A percentile compares a stretch with the other conserved stretches of the same genome.
Evolutionary conservation across 805 yeast genomes (phyloP).

Genomic region (Yamadazyma phyllophila): DNA sequence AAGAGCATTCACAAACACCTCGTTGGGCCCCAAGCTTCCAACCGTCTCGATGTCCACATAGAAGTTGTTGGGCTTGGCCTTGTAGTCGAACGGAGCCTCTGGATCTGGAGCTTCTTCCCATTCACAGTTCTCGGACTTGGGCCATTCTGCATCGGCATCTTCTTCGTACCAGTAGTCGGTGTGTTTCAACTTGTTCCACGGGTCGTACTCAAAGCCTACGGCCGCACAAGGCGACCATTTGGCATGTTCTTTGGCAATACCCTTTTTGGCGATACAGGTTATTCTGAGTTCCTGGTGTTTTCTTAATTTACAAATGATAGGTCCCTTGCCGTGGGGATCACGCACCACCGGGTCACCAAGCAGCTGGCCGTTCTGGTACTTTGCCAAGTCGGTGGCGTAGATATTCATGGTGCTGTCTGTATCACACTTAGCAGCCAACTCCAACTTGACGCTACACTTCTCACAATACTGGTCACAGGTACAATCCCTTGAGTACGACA

Average conservation of each 20-base stretch:
- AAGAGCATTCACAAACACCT: constrained; percentile 82
- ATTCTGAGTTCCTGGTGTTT: constrained; percentile 88
- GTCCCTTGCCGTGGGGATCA: constrained; percentile 76
- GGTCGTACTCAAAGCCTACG: constrained; percentile 94
- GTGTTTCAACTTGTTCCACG: constrained; percentile 97
- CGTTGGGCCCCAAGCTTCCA: constrained; percentile 85
- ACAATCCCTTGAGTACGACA: constrained; percentile 91
- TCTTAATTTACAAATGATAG: constrained; percentile 86
- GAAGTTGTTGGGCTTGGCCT: constrained; percentile 75
- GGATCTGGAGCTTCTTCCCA: constrained; percentile 95
- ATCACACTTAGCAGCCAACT: constrained; percentile 85
- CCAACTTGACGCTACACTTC: constrained; percentile 86
- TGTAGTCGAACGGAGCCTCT: constrained; percentile 81
- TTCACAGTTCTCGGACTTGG: constrained; percentile 79
- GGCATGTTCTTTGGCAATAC: constrained; percentile 96
- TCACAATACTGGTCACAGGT: constrained; percentile 98
- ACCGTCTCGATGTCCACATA: constrained; percentile 91
- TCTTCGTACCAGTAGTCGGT: constrained; percentile 97
- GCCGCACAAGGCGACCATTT: constrained; percentile 98
- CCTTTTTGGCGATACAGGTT: constrained; percentile 95
- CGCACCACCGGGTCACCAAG: constrained; percentile 85
- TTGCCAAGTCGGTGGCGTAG: constrained; percentile 73
- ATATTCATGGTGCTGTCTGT: constrained; percentile 85
- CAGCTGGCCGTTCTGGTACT: constrained; percentile 41
- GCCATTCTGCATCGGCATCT: constrained; percentile 90